phyloP scores from a whole-genome alignment of 2,329 filamentous ascomycete genomes.

The Diaporthe vexans region DNA sequence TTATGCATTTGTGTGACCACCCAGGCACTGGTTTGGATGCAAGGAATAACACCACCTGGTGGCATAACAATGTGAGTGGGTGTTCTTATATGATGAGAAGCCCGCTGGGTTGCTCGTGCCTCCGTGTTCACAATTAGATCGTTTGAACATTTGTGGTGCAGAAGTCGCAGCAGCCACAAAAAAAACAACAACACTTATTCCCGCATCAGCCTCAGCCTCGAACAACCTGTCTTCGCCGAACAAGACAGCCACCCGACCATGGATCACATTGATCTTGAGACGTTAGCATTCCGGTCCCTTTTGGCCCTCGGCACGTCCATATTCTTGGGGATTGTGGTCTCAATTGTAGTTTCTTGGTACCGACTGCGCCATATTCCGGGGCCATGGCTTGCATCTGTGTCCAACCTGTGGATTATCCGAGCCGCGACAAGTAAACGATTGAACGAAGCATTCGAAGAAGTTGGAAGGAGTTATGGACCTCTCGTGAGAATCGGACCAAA shows the following conservation, averaged over 20 bases:
- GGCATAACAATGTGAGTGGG: background rate
- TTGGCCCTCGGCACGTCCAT: background rate
- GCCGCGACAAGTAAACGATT: slow-evolving; percentile 45
- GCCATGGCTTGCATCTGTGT: slow-evolving; percentile 49
- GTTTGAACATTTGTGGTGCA: rapidly evolving
- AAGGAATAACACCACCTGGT: background rate
- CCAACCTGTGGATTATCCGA: slow-evolving; percentile 51
- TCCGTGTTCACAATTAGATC: background rate
- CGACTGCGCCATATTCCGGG: slow-evolving; percentile 48
- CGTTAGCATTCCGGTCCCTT: background rate
- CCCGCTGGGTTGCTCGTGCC: too few relatives aligned
- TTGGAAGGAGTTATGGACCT: slow-evolving; percentile 46
- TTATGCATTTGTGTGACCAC: slow-evolving; percentile 2
- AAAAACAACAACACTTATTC: background rate
- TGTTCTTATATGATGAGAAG: background rate
- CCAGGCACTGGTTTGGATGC: background rate
- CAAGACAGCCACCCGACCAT: background rate
- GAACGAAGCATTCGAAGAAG: slow-evolving; percentile 44
- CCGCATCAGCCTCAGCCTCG: too few relatives aligned
- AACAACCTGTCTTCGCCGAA: background rate
- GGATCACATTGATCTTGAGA: background rate
- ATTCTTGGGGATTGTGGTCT: slow-evolving; percentile 40
- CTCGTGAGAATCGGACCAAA: slow-evolving; percentile 54
- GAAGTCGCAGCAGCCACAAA: background rate
- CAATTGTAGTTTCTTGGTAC: slow-evolving; percentile 36